These are phyloP conservation scores for Lachnellula hyalina DNA, from an alignment of 2,329 filamentous ascomycete genomes.

Conservation along the genomic window DNA sequence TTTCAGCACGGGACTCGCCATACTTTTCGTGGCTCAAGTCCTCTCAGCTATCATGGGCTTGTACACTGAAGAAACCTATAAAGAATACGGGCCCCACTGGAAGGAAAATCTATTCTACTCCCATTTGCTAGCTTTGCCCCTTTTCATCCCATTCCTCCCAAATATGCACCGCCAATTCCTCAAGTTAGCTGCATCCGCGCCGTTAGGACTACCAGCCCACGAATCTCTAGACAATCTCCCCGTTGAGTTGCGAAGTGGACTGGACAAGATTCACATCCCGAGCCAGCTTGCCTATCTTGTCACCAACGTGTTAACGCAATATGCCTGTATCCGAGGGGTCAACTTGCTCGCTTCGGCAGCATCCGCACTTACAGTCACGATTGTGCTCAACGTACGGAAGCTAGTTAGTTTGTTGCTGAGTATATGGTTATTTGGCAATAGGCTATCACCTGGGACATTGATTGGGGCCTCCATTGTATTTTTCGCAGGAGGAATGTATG, in stretches of 20 bases:
- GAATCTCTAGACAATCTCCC: slow-evolving; percentile 31
- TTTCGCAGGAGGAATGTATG: slow-evolving; percentile 84
- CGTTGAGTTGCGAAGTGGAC: slow-evolving; percentile 34
- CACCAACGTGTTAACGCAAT: slow-evolving; percentile 82
- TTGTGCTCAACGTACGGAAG: slow-evolving; percentile 93
- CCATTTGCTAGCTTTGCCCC: slow-evolving; percentile 66
- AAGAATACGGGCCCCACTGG: slow-evolving; percentile 82
- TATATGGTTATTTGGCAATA: slow-evolving; percentile 91
- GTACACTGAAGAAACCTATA: slow-evolving; percentile 89
- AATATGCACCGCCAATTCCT: slow-evolving; percentile 60
- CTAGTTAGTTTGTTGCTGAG: slow-evolving; percentile 85
- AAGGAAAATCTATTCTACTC: slow-evolving; percentile 96
- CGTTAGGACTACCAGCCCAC: slow-evolving; percentile 42
- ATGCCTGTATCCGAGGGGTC: slow-evolving; percentile 91
- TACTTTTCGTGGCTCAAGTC: slow-evolving; percentile 83
- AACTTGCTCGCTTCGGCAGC: slow-evolving; percentile 87
- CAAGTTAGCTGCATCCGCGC: slow-evolving; percentile 58
- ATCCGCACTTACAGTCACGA: slow-evolving; percentile 90
- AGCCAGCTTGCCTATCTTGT: slow-evolving; percentile 66
- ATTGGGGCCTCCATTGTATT: slow-evolving; percentile 83
- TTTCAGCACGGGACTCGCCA: slow-evolving; percentile 66
- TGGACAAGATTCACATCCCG: slow-evolving; percentile 44
- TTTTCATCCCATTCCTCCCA: slow-evolving; percentile 68
- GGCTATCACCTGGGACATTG: slow-evolving; percentile 69
- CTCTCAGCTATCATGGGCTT: slow-evolving; percentile 92